Evolutionary conservation across 2,329 filamentous ascomycete genomes (phyloP), one percentile per base, ranked within the genome.

Genomic region (Amauroascus niger): DNA sequence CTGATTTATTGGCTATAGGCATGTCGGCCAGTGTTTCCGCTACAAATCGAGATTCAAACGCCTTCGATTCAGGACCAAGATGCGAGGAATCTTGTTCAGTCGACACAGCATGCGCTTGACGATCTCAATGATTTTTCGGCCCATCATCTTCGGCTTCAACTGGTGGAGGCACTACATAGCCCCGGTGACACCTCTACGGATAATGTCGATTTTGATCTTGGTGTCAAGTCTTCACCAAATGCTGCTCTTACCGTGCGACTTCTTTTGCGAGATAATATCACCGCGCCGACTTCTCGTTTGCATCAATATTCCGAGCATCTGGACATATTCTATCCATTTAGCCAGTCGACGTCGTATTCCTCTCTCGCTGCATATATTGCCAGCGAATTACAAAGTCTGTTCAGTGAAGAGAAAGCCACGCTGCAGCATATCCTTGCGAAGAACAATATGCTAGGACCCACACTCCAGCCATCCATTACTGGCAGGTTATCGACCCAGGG

Each of bases 21-120:
- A 55, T 97, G 91, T 69, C 84, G 84, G 61, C 87, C 89, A 28
- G 86, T 90, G 16, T 95, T 96, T 61, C 90, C 93, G 6, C 77
- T 97, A 18, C 83, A 84, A 57, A 87, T 97, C 60, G 81, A 83
- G 26, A 77, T 97, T 58, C 80, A 88, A 61, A 82, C 87, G 26
- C 79, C 83, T 33, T 73, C 76, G 11, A 71, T 94, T 28, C 78
- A 81, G 48, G 74, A 79, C 1, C 72, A 79, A 40, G 87, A 95
- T 63, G 82, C 83, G 1, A 79, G 86, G 63, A 79, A 83, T 63
- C 78, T 96, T 11, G 72, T 95, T 47, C 84, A 83, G 55, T 78
- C 84, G n/a, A 89, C 88, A 0, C 89, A 97, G 65, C 83, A 88
- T 69, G 83, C 86, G 9, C 79, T 97, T 53, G 89, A 96, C 69